Evolutionary conservation across 192 early-diverging fungal species (phyloP).

Genomic region (Entrophospora sp.): DNA sequence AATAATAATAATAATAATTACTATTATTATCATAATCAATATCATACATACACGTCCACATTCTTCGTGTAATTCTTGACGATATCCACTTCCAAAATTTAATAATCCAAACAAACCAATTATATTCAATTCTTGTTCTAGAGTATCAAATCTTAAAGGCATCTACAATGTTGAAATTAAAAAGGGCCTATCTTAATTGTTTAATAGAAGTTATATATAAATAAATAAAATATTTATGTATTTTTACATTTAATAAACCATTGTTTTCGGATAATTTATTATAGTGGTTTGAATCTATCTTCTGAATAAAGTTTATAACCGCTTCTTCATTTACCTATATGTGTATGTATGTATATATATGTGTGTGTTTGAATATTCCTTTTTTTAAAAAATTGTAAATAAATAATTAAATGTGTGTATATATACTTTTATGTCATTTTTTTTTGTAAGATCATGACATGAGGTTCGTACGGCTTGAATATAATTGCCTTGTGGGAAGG

Average conservation of each 20-base stretch:
- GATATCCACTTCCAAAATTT: slow-evolving; percentile 71
- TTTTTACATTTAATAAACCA: neutral
- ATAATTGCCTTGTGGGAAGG: neutral
- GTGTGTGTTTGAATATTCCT: too few species aligned
- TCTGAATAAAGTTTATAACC: neutral
- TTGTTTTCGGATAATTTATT: neutral
- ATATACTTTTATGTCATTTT: neutral
- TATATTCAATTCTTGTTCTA: slow-evolving; percentile 70
- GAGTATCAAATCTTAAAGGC: slow-evolving; percentile 67
- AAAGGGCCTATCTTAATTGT: neutral
- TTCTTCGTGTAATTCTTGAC: slow-evolving; percentile 52
- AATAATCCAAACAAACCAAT: slow-evolving; percentile 67
- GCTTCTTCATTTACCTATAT: neutral
- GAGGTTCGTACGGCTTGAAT: neutral
- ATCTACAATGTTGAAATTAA: slow-evolving; percentile 22
- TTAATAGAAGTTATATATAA: neutral
- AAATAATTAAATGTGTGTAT: neutral
- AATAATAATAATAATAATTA: neutral
- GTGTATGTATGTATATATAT: too few species aligned
- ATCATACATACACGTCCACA: slow-evolving; percentile 38
- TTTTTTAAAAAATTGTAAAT: neutral
- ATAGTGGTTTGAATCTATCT: neutral
- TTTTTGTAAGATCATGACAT: neutral
- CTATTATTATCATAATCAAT: neutral
- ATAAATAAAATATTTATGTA: neutral